phyloP scores from a whole-genome alignment of 352 stramenopile genomes.

The Phytophthora pisi region DNA sequence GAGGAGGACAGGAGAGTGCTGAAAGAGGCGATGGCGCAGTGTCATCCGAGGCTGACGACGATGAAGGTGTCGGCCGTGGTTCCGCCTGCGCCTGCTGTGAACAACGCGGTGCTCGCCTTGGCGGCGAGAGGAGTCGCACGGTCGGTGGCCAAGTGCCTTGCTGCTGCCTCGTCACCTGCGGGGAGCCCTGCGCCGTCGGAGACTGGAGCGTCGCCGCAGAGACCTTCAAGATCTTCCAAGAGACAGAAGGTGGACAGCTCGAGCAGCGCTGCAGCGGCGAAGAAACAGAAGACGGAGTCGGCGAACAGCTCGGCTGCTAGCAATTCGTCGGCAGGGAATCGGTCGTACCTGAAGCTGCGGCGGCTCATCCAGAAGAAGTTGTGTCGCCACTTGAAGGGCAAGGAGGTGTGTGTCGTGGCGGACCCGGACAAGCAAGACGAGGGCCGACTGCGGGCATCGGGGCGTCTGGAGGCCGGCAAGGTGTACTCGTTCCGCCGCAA shows the following conservation, averaged over 20 bases:
- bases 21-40: conserved; percentile 45
- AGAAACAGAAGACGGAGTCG: conserved; percentile 26
- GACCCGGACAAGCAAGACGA: conserved; percentile 19
- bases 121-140: conserved; percentile 10
- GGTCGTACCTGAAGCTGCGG: conserved; percentile 62
- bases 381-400: conserved; percentile 58
- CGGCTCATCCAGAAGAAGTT: conserved; percentile 73
- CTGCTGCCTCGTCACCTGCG: conserved; percentile 12
- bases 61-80: conserved; percentile 29
- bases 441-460: conserved; percentile 48
- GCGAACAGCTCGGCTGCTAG: conserved; percentile 25
- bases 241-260: conserved; percentile 24
- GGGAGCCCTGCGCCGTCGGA: conserved; percentile 24
- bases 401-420: conserved; percentile 59
- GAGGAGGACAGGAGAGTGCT: conserved; percentile 42
- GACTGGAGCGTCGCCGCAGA: conserved; percentile 22
- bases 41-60: conserved; percentile 45
- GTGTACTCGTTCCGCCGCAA: conserved; percentile 58
- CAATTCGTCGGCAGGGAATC: conserved; percentile 27
- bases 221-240: conserved; percentile 25
- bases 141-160: conserved; percentile 16
- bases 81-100: conserved; percentile 4
- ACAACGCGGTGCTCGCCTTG: background rate
- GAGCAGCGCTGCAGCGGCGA: background rate
- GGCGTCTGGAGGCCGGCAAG: conserved; percentile 60